Conservation (phyloP, 306 rosid species). For the Fragaria nilgerrensis region DNA sequence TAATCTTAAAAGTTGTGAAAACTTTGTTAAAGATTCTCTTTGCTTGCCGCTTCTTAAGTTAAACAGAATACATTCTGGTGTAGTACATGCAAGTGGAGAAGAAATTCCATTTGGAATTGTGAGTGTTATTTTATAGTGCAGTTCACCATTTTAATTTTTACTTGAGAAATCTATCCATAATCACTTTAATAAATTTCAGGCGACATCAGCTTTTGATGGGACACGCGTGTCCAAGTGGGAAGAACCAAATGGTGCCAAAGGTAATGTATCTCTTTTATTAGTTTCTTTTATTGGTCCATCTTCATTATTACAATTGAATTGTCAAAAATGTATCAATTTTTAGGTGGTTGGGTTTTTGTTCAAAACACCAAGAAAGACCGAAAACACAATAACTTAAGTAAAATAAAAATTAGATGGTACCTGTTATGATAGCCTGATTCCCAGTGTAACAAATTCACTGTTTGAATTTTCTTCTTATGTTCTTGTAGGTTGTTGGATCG, state of each 20-base stretch:
- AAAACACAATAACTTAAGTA: background rate
- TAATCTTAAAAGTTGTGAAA: constrained; percentile 52
- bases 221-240: constrained; percentile 74
- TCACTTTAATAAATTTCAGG: constrained; percentile 47
- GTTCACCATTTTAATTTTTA: constrained; percentile 15
- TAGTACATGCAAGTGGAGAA: constrained; percentile 78
- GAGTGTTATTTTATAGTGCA: constrained; percentile 43
- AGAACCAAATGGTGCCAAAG: constrained; percentile 91
- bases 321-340: background rate
- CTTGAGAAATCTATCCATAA: constrained; percentile 20
- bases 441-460: background rate
- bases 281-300: background rate
- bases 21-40: constrained; percentile 47
- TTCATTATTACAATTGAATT: background rate
- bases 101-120: constrained; percentile 94
- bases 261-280: constrained; percentile 33
- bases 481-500: constrained; percentile 75
- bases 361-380: background rate
- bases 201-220: constrained; percentile 90
- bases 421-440: background rate
- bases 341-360: background rate
- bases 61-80: constrained; percentile 87
- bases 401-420: background rate
- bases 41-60: constrained; percentile 65
- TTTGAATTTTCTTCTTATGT: background rate